Percentiles rank a stretch among this genome's conserved stretches.
These are phyloP conservation scores for Leccinum griseonigrum DNA, from an alignment of 1,284 basidiomycete genomes.

Conservation along the genomic window DNA sequence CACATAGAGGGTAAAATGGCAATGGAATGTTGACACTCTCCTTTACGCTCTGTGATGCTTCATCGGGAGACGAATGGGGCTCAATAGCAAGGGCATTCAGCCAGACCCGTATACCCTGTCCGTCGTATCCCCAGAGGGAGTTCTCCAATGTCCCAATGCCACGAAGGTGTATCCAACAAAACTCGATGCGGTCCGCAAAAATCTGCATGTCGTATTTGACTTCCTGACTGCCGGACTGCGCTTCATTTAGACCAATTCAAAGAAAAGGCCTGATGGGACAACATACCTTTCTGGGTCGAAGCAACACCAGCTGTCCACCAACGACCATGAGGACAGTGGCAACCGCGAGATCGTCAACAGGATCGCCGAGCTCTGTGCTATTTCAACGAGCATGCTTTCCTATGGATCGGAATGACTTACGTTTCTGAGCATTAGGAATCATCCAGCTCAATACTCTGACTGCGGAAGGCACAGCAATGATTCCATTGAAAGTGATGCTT, in stretches of 20 bases:
- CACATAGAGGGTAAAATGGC: constrained; percentile 95
- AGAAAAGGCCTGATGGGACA: neutral
- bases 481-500: constrained; percentile 92
- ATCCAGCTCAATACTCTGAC: constrained; percentile 97
- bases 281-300: constrained; percentile 77
- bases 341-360: constrained; percentile 88
- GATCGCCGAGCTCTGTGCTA: constrained; percentile 82
- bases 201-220: constrained; percentile 98
- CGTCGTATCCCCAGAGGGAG: constrained; percentile 97
- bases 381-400: constrained; percentile 11
- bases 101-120: constrained; percentile 88
- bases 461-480: constrained; percentile 81
- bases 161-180: constrained; percentile 96
- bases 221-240: constrained; percentile 78
- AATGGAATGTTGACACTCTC: constrained; percentile 90
- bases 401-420: constrained; percentile 44
- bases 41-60: constrained; percentile 67
- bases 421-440: constrained; percentile 90
- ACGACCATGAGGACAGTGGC: constrained; percentile 97
- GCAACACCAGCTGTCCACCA: constrained; percentile 86
- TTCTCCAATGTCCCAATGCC: constrained; percentile 94
- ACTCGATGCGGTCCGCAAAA: constrained; percentile 93
- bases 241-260: constrained; percentile 1
- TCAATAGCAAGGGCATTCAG: constrained; percentile 93
- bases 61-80: constrained; percentile 41